Evolutionary conservation across 352 stramenopile genomes (phyloP), one percentile per base, ranked within the genome.

Genomic region (Globisporangium emineosum): DNA sequence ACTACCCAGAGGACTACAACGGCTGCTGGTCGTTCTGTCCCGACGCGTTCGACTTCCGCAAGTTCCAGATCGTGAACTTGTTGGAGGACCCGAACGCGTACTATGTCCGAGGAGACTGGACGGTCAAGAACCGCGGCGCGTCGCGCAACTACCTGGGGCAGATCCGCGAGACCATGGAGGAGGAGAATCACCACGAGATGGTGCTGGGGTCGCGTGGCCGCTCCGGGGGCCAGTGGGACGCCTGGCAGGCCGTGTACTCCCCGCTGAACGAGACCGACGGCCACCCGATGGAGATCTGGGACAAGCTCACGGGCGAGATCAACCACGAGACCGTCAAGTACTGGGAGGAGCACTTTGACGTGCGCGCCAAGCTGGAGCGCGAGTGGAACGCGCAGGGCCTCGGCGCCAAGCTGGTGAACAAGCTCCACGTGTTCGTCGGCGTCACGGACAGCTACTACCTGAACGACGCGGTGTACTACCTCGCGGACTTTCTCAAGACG

Each of bases 11-110:
- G 21, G 82, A 88, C 29, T 91, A 89, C 78, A 91, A 89, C 57
- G 82, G 82, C 59, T 91, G 82, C 75, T 91, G 80, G 81, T 85
- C 79, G n/a, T 91, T 91, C 64, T 91, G 81, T 32, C 81, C 81
- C 0, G 81, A 91, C 54, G 81, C 82, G 40, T 91, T 89, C 57
- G 82, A 91, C 62, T 91, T 91, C 56, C 82, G 70, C 53, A 81
- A 84, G 8, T 91, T 91, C 67, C 82, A 91, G 60, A 78, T 89
- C 57, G 82, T 91, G 23, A 72, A 91, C 47, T 53, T 91, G 17
- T 69, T 88, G 8, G 67, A 78, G 2, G 80, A 91, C 68, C 62
- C 69, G 21, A 91, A 89, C 60, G 82, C 82, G 19, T 91, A 91
- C 77, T 89, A 88, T 57, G 71, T 74, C 53, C 69, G 75, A 1